Evolutionary conservation across 768 basidiomycete species (phyloP), one percentile per base, ranked within the genome.

Genomic region (Tricholoma furcatifolium): DNA sequence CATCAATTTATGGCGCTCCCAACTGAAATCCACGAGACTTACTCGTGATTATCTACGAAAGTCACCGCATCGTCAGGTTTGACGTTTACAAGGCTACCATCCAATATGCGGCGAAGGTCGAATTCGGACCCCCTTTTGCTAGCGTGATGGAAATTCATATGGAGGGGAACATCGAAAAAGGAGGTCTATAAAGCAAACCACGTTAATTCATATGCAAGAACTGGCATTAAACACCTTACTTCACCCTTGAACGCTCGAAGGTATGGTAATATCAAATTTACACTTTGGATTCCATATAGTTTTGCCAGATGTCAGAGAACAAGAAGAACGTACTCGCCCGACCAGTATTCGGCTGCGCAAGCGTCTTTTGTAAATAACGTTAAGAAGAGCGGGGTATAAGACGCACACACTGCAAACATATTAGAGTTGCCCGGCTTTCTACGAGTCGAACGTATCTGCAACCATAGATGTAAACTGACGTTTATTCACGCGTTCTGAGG

Each of bases 1-100:
- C 2, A 46, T 10, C 7, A 14, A 8, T 15, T 2, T 17, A 21
- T 30, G 17, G 18, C 9, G 8, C 18, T 1, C 34, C 11, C 7
- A 23, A 15, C n/a, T n/a, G n/a, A 51, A 53, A 10, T 49, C 34
- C 23, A 27, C 27, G 34, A 47, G 34, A 70, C 86, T 69, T 56
- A 91, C 91, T 93, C 91, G 59, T 93, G 91, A 66, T 93, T 93
- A 61, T 93, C 91, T 6, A 93, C 91, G 62, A 93, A 93, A 0
- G 91, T 93, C 5, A 97, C 91, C 4, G 93, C 89, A 63, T 93
- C 90, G 23, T 78, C 73, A 2, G 94, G 93, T 54, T 82, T 79
- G 3, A 71, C 62, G 51, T 85, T 75, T 15, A 91, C 77, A 10
- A 98, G 67, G 1, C 89, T 87, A 42, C 79, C 74, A 47, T 87